These are phyloP conservation scores for Triangularia setosa DNA, from an alignment of 2,329 filamentous ascomycete genomes.

Conservation along the genomic window DNA sequence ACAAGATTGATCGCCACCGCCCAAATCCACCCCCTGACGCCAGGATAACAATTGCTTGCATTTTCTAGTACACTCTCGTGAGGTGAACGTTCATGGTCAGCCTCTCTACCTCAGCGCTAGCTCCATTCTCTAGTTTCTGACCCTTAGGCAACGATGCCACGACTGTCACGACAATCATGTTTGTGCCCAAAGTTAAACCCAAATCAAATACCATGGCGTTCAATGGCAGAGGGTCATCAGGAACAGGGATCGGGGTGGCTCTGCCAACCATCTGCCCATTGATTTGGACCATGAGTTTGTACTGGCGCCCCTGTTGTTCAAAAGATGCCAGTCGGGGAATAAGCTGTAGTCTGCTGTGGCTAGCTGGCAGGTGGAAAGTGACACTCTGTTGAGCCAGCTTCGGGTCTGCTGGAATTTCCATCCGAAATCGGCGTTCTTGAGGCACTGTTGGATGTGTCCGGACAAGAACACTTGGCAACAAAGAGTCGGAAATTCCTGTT, in stretches of 20 bases:
- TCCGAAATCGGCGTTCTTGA: conserved; percentile 49
- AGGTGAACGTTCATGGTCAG: conserved; percentile 73
- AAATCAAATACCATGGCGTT: conserved; percentile 71
- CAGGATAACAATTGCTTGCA: neutral
- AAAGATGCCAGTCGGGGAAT: conserved; percentile 62
- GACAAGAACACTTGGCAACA: conserved; percentile 64
- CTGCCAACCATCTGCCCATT: conserved; percentile 61
- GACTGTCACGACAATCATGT: conserved; percentile 73
- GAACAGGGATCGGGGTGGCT: conserved; percentile 42
- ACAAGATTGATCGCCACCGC: neutral
- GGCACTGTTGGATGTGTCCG: conserved; percentile 65
- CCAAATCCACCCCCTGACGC: neutral
- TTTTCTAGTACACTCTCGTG: conserved; percentile 40
- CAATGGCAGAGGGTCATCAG: conserved; percentile 51
- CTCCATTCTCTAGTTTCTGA: conserved; percentile 52
- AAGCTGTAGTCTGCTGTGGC: conserved; percentile 68
- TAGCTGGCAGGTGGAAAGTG: conserved; percentile 64
- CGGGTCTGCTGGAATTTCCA: conserved; percentile 62
- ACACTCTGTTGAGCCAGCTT: conserved; percentile 67
- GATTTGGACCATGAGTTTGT: conserved; percentile 70
- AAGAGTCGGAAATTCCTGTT: conserved; percentile 53
- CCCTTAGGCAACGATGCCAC: conserved; percentile 65
- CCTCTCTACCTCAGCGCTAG: conserved; percentile 72
- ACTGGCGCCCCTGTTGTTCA: conserved; percentile 60
- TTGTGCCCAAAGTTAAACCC: conserved; percentile 66